A percentile compares a stretch with the other conserved stretches of the same genome.
phyloP scores from a whole-genome alignment of 805 yeast genomes.

The Kodamaea kakaduensis region DNA sequence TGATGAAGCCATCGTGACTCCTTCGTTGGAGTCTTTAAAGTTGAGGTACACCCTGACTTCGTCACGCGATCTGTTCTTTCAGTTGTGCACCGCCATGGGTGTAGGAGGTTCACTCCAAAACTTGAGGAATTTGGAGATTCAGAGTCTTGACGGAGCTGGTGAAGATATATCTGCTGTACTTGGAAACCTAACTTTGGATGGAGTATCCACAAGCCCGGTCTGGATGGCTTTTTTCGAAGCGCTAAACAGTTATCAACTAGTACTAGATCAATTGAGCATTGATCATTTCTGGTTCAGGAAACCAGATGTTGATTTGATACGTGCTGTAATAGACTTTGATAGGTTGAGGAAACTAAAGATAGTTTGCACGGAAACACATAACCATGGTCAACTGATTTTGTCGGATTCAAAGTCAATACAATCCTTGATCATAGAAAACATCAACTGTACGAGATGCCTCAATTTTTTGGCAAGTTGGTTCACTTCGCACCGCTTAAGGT shows the following conservation, averaged over 20 bases:
- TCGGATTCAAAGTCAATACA: too few species aligned
- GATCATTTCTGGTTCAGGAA: conserved; percentile 15
- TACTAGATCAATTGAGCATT: conserved; percentile 1
- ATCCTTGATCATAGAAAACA: too few species aligned
- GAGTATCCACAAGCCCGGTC: not conserved
- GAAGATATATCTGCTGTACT: not conserved
- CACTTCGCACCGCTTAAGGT: too few species aligned
- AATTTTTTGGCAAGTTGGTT: too few species aligned
- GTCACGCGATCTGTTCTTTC: not conserved
- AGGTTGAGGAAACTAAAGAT: conserved; percentile 1
- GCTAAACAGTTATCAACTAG: not conserved
- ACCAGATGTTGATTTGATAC: conserved; percentile 8
- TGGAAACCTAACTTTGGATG: not conserved
- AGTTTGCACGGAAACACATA: conserved; percentile 8
- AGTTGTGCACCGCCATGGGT: conserved; percentile 2
- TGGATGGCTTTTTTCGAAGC: conserved; percentile 6
- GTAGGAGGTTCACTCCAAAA: conserved; percentile 3
- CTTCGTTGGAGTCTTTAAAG: not conserved
- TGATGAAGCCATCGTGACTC: not conserved
- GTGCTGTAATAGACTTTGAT: not conserved
- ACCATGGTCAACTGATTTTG: too few species aligned
- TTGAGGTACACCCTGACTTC: not conserved
- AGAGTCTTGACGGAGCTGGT: not conserved
- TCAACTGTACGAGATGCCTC: too few species aligned
- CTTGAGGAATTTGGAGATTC: not conserved